Evolutionary conservation across 305 asterid genomes (phyloP).

Genomic region (Ruellia speciosa): DNA sequence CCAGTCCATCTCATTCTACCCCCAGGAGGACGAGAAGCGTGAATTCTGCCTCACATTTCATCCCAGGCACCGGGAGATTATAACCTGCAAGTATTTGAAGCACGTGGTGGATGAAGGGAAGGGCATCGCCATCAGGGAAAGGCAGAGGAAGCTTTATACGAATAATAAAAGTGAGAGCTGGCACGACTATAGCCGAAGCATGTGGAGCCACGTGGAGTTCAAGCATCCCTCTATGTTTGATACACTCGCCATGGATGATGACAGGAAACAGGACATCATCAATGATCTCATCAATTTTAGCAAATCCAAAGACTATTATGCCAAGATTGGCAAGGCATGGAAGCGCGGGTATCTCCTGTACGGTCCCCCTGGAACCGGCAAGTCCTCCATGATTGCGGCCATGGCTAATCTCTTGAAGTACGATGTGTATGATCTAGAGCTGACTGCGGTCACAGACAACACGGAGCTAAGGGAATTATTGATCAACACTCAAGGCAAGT

Average conservation of each 20-base stretch:
- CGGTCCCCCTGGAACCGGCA: constrained; percentile 51
- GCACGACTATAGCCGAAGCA: constrained; percentile 15
- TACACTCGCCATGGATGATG: constrained; percentile 40
- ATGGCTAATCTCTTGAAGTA: constrained; percentile 46
- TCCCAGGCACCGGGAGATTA: constrained; percentile 6
- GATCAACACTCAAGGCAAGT: constrained; percentile 34
- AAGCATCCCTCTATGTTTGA: constrained; percentile 41
- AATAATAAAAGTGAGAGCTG: constrained; percentile 23
- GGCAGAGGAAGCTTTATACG: constrained; percentile 36
- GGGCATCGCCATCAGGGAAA: constrained; percentile 28
- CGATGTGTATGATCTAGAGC: constrained; percentile 46
- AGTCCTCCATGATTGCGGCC: constrained; percentile 52
- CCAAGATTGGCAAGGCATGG: constrained; percentile 50
- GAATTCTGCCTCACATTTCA: constrained; percentile 38
- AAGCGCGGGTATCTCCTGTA: constrained; percentile 43
- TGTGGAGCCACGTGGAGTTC: constrained; percentile 38
- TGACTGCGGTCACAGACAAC: constrained; percentile 42
- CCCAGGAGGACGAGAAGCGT: constrained; percentile 26
- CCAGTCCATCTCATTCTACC: constrained; percentile 25
- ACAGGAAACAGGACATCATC: constrained; percentile 29
- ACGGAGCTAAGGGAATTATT: constrained; percentile 35
- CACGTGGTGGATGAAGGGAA: constrained; percentile 39
- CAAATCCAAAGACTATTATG: constrained; percentile 34
- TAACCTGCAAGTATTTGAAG: constrained; percentile 23
- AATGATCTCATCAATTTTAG: constrained; percentile 35